phyloP scores from a whole-genome alignment of 75 land plant species.

The Picea glauca region DNA sequence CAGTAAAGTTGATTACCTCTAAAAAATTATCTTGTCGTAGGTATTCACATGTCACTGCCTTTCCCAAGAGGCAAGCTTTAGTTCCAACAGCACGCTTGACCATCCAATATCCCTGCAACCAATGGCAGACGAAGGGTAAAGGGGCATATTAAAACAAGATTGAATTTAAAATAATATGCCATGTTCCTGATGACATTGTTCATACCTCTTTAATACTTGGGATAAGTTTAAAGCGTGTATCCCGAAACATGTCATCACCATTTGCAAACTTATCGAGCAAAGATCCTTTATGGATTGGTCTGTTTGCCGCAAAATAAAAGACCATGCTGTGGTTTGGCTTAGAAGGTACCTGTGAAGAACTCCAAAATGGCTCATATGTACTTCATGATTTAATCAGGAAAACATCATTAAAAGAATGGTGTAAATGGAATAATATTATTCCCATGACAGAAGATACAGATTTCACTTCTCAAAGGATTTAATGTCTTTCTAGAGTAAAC shows the following conservation, averaged over 20 bases:
- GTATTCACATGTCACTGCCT: constrained; percentile 83
- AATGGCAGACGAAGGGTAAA: background rate
- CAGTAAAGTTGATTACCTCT: constrained; percentile 45
- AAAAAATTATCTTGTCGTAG: constrained; percentile 77
- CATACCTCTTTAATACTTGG: constrained; percentile 90
- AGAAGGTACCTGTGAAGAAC: constrained; percentile 71
- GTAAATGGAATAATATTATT: background rate
- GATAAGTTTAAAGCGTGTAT: constrained; percentile 86
- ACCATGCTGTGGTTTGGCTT: constrained; percentile 84
- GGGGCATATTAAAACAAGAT: background rate
- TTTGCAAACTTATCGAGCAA: constrained; percentile 70
- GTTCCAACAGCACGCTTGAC: constrained; percentile 94
- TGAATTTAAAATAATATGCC: background rate
- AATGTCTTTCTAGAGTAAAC: too few species aligned
- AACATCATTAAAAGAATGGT: background rate
- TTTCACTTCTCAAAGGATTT: too few species aligned
- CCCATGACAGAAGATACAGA: background rate
- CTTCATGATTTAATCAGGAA: background rate
- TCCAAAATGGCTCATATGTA: background rate
- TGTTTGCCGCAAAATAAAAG: constrained; percentile 79
- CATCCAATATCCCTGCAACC: constrained; percentile 89
- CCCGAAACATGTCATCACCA: constrained; percentile 79
- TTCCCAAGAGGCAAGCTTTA: constrained; percentile 84
- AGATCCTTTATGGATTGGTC: constrained; percentile 68
- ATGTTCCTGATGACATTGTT: background rate